Evolutionary conservation across 1,284 basidiomycete species (phyloP), one percentile per base, ranked within the genome.

Genomic region (Ustilago shanxiensis): DNA sequence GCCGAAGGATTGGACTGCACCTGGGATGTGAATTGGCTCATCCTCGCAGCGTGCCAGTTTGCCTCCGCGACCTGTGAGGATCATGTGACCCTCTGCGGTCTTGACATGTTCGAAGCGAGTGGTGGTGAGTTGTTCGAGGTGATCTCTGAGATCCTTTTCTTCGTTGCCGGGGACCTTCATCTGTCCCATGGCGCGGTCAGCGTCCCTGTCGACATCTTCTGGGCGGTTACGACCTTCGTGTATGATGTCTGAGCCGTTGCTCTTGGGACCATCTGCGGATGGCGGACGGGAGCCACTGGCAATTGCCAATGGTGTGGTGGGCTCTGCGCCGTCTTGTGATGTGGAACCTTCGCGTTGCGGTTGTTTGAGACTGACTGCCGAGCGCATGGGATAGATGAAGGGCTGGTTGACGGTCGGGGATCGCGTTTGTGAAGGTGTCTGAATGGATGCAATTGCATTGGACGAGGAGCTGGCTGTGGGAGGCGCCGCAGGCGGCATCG

Each of bases 11-110:
- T 96, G 94, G 0, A 95, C 90, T 0, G 93, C 92, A 2, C 93
- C 93, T 3, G 93, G 94, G 0, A 92, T 91, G 11, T 91, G 90
- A 58, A 96, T 95, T 0, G 93, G 93, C 91, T 95, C 93, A 79
- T 95, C 93, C 84, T 95, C 93, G 79, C 93, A 95, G 53, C 88
- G 88, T 33, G 89, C 86, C 11, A 95, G 78, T 56, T 89, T 88
- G 0, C 93, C 93, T 79, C 93, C 92, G 10, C 92, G 86, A 0
- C 93, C 93, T 0, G 86, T 87, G 9, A 91, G 87, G 6, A 95
- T 88, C 49, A 94, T 88, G 83, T 93, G 91, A 0, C 93, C 93
- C 71, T 93, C 88, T 24, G 89, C 90, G 55, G 92, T 91, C 72
- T 91, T 87, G 10, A 89, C 87, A 82, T 94, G 91, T 82, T 91